Conservation (phyloP, 179 eudicot genomes). For the Patellifolia procumbens region DNA sequence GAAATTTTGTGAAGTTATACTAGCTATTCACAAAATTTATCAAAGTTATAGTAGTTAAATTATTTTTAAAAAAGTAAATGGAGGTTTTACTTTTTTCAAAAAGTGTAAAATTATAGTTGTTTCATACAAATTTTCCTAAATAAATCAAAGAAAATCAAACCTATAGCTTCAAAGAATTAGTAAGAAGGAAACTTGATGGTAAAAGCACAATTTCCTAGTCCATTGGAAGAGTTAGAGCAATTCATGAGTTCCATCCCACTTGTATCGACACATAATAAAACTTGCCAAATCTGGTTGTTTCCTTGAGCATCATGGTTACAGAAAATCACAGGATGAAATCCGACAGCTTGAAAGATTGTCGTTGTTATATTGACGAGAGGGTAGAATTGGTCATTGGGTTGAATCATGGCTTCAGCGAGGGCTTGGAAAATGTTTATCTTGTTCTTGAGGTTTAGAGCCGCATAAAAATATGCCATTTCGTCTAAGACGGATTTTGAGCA, state of each 20-base stretch:
- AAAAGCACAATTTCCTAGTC: slow-evolving; percentile 6
- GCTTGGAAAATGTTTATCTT: slow-evolving; percentile 31
- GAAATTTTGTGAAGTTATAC: too few relatives aligned
- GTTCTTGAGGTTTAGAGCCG: slow-evolving; percentile 28
- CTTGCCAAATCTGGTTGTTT: slow-evolving; percentile 31
- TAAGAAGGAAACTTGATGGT: slow-evolving; percentile 27
- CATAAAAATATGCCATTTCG: slow-evolving; percentile 25
- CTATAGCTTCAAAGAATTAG: background rate
- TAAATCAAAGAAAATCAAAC: too few relatives aligned
- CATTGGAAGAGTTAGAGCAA: slow-evolving; percentile 19
- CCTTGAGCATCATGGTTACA: slow-evolving; percentile 39
- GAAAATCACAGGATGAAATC: slow-evolving; percentile 20
- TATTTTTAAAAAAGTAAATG: too few relatives aligned
- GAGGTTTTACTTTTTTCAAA: too few relatives aligned
- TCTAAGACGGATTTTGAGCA: slow-evolving; percentile 30
- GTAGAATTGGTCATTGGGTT: slow-evolving; percentile 29
- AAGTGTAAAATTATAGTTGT: too few relatives aligned
- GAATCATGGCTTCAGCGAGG: slow-evolving; percentile 20
- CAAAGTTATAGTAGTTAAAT: too few relatives aligned
- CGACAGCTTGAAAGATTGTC: slow-evolving; percentile 15
- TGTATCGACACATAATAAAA: slow-evolving; percentile 24
- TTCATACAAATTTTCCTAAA: too few relatives aligned
- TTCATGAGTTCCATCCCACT: slow-evolving; percentile 21
- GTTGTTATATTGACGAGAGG: background rate
- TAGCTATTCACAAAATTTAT: too few relatives aligned